A percentile compares a stretch with the other conserved stretches of the same genome.
Evolutionary conservation across 345 rosid genomes (phyloP).

Genomic region (Cardamine resedifolia): DNA sequence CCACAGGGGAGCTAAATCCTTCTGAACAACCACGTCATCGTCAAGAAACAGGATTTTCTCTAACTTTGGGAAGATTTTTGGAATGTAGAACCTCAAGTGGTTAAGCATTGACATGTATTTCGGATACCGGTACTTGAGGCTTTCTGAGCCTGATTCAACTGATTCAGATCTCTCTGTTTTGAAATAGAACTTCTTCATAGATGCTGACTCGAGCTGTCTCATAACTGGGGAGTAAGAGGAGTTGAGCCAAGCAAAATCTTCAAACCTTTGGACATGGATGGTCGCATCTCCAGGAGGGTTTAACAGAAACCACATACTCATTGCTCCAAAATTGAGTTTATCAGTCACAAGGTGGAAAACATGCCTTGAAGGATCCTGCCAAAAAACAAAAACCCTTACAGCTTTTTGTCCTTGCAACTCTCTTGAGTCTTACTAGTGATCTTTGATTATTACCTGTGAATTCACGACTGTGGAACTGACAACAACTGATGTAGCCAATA

Average conservation of each 20-base stretch:
- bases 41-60: slow-evolving; percentile 63
- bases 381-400: background rate
- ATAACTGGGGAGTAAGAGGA: slow-evolving; percentile 50
- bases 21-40: slow-evolving; percentile 71
- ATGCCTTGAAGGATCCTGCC: slow-evolving; percentile 38
- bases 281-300: slow-evolving; percentile 47
- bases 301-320: slow-evolving; percentile 56
- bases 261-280: slow-evolving; percentile 48
- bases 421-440: background rate
- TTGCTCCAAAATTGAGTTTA: slow-evolving; percentile 47
- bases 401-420: background rate
- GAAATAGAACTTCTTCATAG: slow-evolving; percentile 43
- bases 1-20: slow-evolving; percentile 53
- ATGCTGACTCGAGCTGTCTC: slow-evolving; percentile 45
- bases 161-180: slow-evolving; percentile 36
- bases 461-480: slow-evolving; percentile 35
- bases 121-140: slow-evolving; percentile 51
- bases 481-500: slow-evolving; percentile 40
- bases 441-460: slow-evolving; percentile 20
- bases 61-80: slow-evolving; percentile 55
- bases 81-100: slow-evolving; percentile 65
- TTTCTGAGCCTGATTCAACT: slow-evolving; percentile 34
- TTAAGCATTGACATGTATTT: slow-evolving; percentile 61
- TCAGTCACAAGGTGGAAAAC: slow-evolving; percentile 62
- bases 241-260: slow-evolving; percentile 51